Percentiles rank a stretch among this genome's conserved stretches.
These are phyloP conservation scores for Suillus plorans DNA, from an alignment of 768 basidiomycete genomes.

Conservation along the genomic window DNA sequence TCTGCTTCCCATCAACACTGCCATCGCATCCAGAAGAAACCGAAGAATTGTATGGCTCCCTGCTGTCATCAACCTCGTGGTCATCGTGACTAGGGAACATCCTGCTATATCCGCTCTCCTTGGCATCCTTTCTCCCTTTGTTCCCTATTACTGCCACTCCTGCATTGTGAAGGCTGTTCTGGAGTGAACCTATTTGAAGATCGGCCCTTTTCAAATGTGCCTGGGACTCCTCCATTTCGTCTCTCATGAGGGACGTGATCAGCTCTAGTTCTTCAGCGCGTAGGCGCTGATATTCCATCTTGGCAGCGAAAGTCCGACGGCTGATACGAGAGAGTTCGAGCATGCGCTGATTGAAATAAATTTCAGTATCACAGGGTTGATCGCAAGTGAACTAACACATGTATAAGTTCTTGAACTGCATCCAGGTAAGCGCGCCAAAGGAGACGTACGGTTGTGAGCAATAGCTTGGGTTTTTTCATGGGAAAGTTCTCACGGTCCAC, in stretches of 20 bases:
- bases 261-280: no score
- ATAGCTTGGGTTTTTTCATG: background rate
- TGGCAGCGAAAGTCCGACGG: no score
- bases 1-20: background rate
- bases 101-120: no score
- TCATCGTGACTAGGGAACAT: no score
- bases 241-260: accelerated
- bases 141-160: no score
- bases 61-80: no score
- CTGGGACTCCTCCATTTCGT: no score
- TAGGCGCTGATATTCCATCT: no score
- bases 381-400: background rate
- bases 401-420: background rate
- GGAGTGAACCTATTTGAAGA: no score
- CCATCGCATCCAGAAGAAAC: background rate
- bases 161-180: no score
- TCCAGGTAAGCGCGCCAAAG: background rate
- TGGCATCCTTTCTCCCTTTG: no score
- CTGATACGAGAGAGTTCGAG: background rate
- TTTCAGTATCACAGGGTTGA: background rate
- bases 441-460: background rate
- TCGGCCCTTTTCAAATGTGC: accelerated
- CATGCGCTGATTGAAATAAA: background rate
- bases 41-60: background rate
- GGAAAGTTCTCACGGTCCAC: background rate